Percentiles rank a stretch among this genome's conserved stretches.
Evolutionary conservation across 2,329 filamentous ascomycete species (phyloP).

Genomic region (Fusarium proliferatum): DNA sequence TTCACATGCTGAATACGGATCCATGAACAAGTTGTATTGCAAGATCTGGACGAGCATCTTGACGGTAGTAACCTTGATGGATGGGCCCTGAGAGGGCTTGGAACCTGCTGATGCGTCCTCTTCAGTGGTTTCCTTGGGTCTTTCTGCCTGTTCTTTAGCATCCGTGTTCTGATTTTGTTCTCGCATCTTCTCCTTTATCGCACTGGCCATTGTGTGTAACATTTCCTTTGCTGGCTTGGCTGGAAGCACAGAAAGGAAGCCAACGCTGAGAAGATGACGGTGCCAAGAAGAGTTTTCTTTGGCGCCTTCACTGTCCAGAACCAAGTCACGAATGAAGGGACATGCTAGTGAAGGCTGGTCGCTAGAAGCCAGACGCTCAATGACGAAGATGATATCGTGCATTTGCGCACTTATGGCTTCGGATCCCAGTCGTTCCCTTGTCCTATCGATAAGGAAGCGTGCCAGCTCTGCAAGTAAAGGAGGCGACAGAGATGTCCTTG

Average conservation of each 20-base stretch:
- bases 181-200: conserved; percentile 46
- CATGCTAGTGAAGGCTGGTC: conserved; percentile 48
- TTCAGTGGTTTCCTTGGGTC: background rate
- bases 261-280: conserved; percentile 43
- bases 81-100: background rate
- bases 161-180: conserved; percentile 35
- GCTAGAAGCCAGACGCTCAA: conserved; percentile 40
- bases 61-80: conserved; percentile 51
- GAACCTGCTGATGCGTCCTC: background rate
- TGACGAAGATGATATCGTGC: conserved; percentile 21
- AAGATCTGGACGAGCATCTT: conserved; percentile 53
- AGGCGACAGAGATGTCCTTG: background rate
- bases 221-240: conserved; percentile 42
- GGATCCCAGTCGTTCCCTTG: conserved; percentile 21
- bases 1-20: conserved; percentile 39
- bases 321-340: conserved; percentile 45
- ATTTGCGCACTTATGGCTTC: conserved; percentile 29
- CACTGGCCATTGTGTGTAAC: conserved; percentile 42
- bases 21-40: conserved; percentile 44
- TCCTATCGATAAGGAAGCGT: conserved; percentile 31
- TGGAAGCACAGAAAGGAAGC: conserved; percentile 45
- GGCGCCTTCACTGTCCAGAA: conserved; percentile 42
- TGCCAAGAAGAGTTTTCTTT: conserved; percentile 49
- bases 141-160: background rate
- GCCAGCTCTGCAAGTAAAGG: conserved; percentile 32